Conservation (phyloP, 306 rosid species). For the Chamaecrista fasciculata region DNA sequence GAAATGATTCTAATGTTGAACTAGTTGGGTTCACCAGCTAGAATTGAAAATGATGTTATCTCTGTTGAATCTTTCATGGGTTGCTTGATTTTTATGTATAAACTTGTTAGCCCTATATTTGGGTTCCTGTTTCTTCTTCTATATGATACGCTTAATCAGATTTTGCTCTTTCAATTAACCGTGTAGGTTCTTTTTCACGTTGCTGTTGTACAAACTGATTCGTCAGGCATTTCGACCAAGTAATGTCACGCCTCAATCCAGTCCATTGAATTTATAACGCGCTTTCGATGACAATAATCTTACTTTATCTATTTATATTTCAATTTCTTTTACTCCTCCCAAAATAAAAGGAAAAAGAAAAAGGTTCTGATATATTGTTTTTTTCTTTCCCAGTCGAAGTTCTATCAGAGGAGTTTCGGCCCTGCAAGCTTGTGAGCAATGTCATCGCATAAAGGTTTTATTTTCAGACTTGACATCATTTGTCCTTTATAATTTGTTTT, state of each 20-base stretch:
- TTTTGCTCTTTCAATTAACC: slow-evolving; percentile 2
- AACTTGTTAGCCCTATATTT: background rate
- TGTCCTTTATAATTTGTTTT: background rate
- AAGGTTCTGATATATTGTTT: slow-evolving; percentile 3
- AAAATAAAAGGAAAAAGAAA: background rate
- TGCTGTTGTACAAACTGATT: slow-evolving; percentile 31
- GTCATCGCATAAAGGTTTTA: slow-evolving; percentile 46
- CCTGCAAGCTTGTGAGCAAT: slow-evolving; percentile 48
- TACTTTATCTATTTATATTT: background rate
- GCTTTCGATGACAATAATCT: background rate
- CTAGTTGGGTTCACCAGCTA: background rate
- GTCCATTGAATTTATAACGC: background rate
- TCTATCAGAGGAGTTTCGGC: slow-evolving; percentile 24
- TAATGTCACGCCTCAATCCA: slow-evolving; percentile 22
- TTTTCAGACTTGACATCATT: slow-evolving; percentile 7
- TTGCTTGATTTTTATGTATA: background rate
- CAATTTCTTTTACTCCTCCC: background rate
- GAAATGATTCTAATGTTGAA: background rate
- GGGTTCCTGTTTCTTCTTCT: background rate
- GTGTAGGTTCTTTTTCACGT: slow-evolving; percentile 50
- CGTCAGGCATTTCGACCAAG: slow-evolving; percentile 44
- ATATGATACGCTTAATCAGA: background rate
- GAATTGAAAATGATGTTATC: background rate
- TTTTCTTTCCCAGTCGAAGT: slow-evolving; percentile 19
- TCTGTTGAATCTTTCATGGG: background rate